Evolutionary conservation across 805 yeast species (phyloP), one percentile per base, ranked within the genome.

Genomic region (Candida ascalaphidarum): DNA sequence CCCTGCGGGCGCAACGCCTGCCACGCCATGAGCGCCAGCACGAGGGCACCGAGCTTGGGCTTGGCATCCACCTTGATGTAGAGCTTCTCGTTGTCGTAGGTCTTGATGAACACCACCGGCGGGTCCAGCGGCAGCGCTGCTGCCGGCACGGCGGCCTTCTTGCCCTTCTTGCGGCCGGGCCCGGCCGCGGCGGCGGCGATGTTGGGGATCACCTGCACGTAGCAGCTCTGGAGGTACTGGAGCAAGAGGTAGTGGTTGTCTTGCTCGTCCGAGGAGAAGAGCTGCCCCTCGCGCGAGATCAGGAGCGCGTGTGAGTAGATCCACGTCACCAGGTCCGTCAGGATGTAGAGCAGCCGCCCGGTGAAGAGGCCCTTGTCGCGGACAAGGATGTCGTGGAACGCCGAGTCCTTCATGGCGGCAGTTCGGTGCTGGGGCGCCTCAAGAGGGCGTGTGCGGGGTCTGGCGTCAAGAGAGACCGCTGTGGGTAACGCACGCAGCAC

Each of bases 21-120:
- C 83, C 83, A 76, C 29, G 74, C 69, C 14, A 72, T 39, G 25
- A 76, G 44, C 7, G 64, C 41, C 25, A 69, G 53, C 15, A 74
- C 40, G 14, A 76, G 43, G 23, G 55, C 50, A 18, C 66, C 53
- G 32, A 75, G 71, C 28, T 47, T 55, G 19, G 46, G 30, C 31
- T 54, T 58, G 9, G 58, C 46, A 4, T 55, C 46, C 8, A 68
- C 48, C 30, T 57, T 40, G 37, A 58, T 43, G 42, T 61, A 62
- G 15, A 61, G 34, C 40, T 54, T 47, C 33, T 55, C 56, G 37
- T 53, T 62, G 32, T 58, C 58, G 34, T 46, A 55, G 2, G 71
- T 55, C 20, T 58, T 53, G 14, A 71, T 44, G 33, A 56, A 64
- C 10, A 72, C 39, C 22, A 56, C 59, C 0, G 58, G 74, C 18